Evolutionary conservation across 441 rosid genomes (phyloP).

Genomic region (Euphorbia celastroides): DNA sequence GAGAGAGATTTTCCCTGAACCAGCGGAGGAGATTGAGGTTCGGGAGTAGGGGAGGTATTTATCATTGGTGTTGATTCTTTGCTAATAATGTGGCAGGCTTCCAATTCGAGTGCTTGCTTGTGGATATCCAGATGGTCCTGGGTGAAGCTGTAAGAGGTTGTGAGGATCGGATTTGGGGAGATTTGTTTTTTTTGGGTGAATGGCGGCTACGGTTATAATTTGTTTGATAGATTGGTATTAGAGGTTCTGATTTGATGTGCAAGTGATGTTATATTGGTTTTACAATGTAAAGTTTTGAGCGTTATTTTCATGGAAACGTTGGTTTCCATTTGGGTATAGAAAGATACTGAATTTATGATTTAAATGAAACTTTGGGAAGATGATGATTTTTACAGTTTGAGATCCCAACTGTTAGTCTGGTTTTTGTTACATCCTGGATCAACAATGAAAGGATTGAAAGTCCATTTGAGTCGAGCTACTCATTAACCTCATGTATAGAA

Average conservation of each 20-base stretch:
- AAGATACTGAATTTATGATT: background rate
- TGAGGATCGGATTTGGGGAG: slow-evolving; percentile 9
- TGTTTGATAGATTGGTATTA: slow-evolving; percentile 32
- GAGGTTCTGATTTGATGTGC: slow-evolving; percentile 29
- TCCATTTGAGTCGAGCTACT: too few relatives aligned
- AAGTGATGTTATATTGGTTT: slow-evolving; percentile 23
- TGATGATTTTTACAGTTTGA: too few relatives aligned
- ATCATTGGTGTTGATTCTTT: slow-evolving; percentile 48
- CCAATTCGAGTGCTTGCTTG: slow-evolving; percentile 36
- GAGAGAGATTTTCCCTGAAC: slow-evolving; percentile 83
- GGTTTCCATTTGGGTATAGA: slow-evolving; percentile 13
- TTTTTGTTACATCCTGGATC: background rate
- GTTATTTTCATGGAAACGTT: slow-evolving; percentile 16
- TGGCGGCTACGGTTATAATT: slow-evolving; percentile 19
- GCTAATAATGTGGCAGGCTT: slow-evolving; percentile 57
- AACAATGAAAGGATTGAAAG: too few relatives aligned
- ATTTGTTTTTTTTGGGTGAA: slow-evolving; percentile 3
- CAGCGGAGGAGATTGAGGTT: slow-evolving; percentile 37
- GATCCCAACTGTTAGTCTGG: too few relatives aligned
- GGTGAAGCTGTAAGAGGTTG: slow-evolving; percentile 10
- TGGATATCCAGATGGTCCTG: slow-evolving; percentile 17
- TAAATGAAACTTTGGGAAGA: slow-evolving; percentile 3
- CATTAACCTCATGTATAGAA: too few relatives aligned
- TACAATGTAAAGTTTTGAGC: slow-evolving; percentile 32
- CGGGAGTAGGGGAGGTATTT: slow-evolving; percentile 27